Base-by-base conservation (phyloP, 106 monocot genomes). In the Dendrobium huoshanense region DNA sequence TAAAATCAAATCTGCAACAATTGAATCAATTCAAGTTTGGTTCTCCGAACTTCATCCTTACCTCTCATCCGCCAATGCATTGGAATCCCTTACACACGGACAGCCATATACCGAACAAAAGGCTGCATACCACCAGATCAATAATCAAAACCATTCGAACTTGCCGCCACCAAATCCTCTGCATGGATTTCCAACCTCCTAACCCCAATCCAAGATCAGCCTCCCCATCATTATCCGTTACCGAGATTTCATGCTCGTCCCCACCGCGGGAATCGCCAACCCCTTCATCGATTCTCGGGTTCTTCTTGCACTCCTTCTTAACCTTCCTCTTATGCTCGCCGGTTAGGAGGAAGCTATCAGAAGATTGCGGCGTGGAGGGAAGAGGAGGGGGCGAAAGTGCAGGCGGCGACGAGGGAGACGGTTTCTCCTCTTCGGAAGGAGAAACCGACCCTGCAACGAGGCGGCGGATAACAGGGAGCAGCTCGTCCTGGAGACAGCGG, bases 41-140 rank as follows among this genome's bases (percentile, higher is more conserved):
- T 74, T 43, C 17, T 74, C 15, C 5, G 73, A 74, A 31, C 9
- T 41, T 43, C 73, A 20, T n/a, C 73, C 0, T 41, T 43, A 43
- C 73, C 73, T 20, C 42, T 79, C 79, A 79, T 5, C 51, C 24
- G 4, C 6, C 64, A 37, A 83, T 68, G 72, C 86, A 86, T 22
- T 83, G 51, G 70, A 83, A 86, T 10, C 86, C 86, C 77, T 54
- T 56, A 37, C 86, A 86, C 3, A 86, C 65, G 0, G 82, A 75
- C 2, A 86, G 55, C 86, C 86, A 83, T 19, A 86, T 77, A 11
- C 41, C 79, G 44, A 86, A 80, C 78, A 86, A 54, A 15, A 83
- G 22, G 45, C 76, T 70, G 55, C 86, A 86, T 1, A 86, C 43
- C 20, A 77, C 67, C 47, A 80, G 41, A 83, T 86, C 82, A 42